Percentiles rank a stretch among this genome's conserved stretches.
Evolutionary conservation across 345 rosid species (phyloP).

Genomic region (Gossypium sturtianum): DNA sequence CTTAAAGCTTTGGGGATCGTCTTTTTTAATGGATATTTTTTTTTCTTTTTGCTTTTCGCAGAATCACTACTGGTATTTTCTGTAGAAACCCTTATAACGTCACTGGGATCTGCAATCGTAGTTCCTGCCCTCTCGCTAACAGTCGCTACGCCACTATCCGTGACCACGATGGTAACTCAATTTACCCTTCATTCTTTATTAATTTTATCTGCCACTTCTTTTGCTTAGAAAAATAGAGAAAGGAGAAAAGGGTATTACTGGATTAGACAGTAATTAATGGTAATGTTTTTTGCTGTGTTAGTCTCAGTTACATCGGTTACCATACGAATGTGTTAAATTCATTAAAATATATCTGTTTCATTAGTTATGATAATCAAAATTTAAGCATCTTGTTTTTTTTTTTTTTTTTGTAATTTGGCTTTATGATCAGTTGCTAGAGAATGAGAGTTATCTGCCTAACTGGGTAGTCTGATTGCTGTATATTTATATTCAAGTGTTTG

Average conservation of each 20-base stretch:
- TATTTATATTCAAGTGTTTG: not conserved
- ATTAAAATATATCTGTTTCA: not conserved
- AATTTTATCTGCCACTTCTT: not conserved
- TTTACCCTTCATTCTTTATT: not conserved
- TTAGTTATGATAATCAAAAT: not conserved
- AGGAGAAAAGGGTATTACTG: not conserved
- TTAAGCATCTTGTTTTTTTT: not conserved
- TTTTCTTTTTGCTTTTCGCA: conserved; percentile 20
- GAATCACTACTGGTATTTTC: conserved; percentile 80
- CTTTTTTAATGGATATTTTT: not conserved
- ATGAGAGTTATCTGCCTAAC: not conserved
- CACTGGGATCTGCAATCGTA: conserved; percentile 86
- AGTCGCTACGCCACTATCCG: conserved; percentile 95
- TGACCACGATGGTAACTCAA: conserved; percentile 65
- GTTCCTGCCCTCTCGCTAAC: conserved; percentile 96
- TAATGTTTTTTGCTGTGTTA: not conserved
- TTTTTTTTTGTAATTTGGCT: not conserved
- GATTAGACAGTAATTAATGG: not conserved
- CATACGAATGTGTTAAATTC: not conserved
- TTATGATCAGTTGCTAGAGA: not conserved
- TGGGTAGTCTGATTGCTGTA: not conserved
- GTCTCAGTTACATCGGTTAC: not conserved
- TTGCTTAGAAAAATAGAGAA: not conserved
- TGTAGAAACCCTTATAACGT: conserved; percentile 95
- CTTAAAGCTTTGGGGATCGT: not conserved